Base-by-base conservation (phyloP, 2,329 filamentous ascomycete genomes). In the Epichloe bromicola region DNA sequence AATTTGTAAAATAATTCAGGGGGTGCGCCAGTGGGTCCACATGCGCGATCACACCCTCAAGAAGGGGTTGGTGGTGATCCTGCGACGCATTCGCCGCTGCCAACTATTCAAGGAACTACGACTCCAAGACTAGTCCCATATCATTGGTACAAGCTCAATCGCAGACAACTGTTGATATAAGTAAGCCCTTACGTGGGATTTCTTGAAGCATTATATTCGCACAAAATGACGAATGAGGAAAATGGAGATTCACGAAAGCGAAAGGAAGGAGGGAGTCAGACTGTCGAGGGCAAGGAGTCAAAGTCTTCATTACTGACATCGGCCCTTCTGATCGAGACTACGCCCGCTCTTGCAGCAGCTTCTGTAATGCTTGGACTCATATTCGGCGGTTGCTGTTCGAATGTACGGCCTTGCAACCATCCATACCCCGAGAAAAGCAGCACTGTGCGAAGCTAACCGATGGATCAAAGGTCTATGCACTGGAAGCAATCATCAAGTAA, bases 401-500 rank as follows among this genome's bases (percentile, higher is more conserved):
- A 95, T 75, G 90, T 90, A 72, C 68, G 81, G 50, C 26, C 10
- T 50, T 23, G 33, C 20, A 33, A 17, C 34, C 23, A 45, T 46
- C 39, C 30, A 33, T 38, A 11, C n/a, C 3, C 36, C n/a, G 36
- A 8, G 4, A 30, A 3, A 14, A 23, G 43, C 40, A 37, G 19
- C 2, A 7, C 34, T 23, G 20, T 17, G 12, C 42, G 20, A 34
- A 37, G 33, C 36, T 49, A 40, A 51, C 23, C 6, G 12, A n/a
- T 47, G 59, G 59, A 55, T 59, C 63, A 60, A 65, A 95, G 83
- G 88, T 96, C n/a, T 97, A 95, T 69, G 88, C 91, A 40, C 76
- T 98, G 51, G 93, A 98, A 69, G 86, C 88, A 45, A 95, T 97
- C 60, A 82, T 98, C 64, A 94, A 93, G 86, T 93, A 72, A 78